These are phyloP conservation scores for Colletotrichum sidae DNA, from an alignment of 2,329 filamentous ascomycete genomes.

Conservation along the genomic window DNA sequence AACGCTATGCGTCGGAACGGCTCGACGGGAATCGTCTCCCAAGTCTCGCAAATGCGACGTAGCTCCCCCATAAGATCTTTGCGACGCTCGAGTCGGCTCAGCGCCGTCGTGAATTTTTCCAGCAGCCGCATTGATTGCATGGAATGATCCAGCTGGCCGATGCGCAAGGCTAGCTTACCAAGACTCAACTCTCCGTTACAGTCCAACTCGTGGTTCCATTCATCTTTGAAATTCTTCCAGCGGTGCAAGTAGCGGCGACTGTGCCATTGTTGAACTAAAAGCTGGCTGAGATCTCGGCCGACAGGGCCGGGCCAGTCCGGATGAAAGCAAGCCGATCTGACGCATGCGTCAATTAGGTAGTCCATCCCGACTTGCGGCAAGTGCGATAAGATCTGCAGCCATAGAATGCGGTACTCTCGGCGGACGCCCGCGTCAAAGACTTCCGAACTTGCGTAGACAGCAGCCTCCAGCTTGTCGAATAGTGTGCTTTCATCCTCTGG, in stretches of 20 bases:
- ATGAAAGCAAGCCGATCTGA: constrained; percentile 31
- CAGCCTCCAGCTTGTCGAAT: constrained; percentile 18
- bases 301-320: constrained; percentile 1
- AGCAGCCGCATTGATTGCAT: background rate
- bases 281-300: constrained; percentile 37
- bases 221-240: background rate
- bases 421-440: constrained; percentile 4
- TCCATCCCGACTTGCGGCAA: constrained; percentile 33
- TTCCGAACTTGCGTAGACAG: constrained; percentile 13
- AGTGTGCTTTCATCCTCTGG: constrained; percentile 12
- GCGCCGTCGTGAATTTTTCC: constrained; percentile 33
- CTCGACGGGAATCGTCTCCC: background rate
- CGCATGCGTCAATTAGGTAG: constrained; percentile 37
- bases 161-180: constrained; percentile 16
- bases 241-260: constrained; percentile 35
- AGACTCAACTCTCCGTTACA: constrained; percentile 6
- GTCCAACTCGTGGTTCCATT: constrained; percentile 7
- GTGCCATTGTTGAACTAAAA: constrained; percentile 40
- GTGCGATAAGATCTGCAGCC: constrained; percentile 39
- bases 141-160: background rate
- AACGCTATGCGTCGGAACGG: constrained; percentile 32
- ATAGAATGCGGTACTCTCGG: constrained; percentile 31
- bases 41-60: constrained; percentile 3
- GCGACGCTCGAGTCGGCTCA: constrained; percentile 35
- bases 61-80: constrained; percentile 37